Base-by-base conservation (phyloP, 225 moss, liverwort and hornwort genomes). In the Marchantia paleacea region DNA sequence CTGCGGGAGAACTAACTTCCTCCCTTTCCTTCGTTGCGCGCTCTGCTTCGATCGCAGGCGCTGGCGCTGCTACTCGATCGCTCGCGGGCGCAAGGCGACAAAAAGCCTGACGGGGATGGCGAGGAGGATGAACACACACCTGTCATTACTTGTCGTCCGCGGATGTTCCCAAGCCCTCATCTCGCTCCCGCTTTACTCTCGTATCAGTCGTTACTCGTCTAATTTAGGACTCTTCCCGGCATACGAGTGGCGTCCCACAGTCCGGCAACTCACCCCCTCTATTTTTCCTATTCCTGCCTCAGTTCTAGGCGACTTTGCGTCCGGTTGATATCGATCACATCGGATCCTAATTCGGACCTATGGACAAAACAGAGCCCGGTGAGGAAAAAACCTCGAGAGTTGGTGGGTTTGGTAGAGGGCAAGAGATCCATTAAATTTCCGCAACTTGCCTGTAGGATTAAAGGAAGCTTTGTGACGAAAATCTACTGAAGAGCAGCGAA, bases 71-170 rank as follows among this genome's bases (percentile, higher is more conserved):
- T 64, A 19, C 19, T 64, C 75, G 75, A 76, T 76, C 60, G 20
- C 75, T 31, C 75, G 7, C 29, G 19, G 58, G 13, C 60, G 75
- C 30, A 58, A 39, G 25, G 12, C 12, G 75, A 76, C 75, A 76
- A 76, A 60, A 76, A 39, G 31, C 31, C 29, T 61, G 75, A 76
- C 75, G 75, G 39, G 58, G 60, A 76, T 76, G 58, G 31, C 75
- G 58, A 76, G 75, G 75, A 47, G 0, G 75, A 75, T 39, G 39
- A 57, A 57, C 16, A 26, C 57, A 76, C 60, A 76, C 58, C 58
- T 76, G 75, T 61, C 75, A 76, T 18, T 6, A 74, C 14, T 54
- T 74, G 74, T 74, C 54, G 13, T 29, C 74, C 28, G 52, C 75
- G 75, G 75, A 55, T 28, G 25, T 75, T 10, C 49, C 75, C 6